phyloP scores from a whole-genome alignment of 495 filamentous ascomycete species.

The Aspergillus funiculosus region DNA sequence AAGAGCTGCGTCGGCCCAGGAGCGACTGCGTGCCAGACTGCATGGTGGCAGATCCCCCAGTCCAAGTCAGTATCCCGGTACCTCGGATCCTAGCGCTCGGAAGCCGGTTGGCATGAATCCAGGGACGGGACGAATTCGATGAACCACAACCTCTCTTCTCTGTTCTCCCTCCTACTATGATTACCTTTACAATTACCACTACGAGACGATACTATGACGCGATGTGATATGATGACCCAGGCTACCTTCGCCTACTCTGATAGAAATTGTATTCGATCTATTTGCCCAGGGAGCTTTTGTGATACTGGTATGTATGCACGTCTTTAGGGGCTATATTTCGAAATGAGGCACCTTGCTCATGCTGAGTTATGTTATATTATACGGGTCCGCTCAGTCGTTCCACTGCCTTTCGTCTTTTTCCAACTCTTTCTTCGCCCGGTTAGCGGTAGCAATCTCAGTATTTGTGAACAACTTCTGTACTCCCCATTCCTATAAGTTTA shows the following conservation, averaged over 20 bases:
- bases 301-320: background rate
- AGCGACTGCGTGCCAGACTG: conserved; percentile 60
- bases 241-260: too few species aligned
- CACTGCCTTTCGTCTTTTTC: too few species aligned
- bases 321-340: background rate
- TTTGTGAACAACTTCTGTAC: too few species aligned
- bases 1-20: conserved; percentile 55
- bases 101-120: conserved; percentile 32
- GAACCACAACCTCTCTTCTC: conserved; percentile 17
- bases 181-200: background rate
- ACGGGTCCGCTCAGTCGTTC: too few species aligned
- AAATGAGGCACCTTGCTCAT: background rate
- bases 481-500: too few species aligned
- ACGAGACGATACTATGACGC: background rate
- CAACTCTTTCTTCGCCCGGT: too few species aligned
- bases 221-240: background rate
- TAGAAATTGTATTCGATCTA: too few species aligned
- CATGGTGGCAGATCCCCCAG: conserved; percentile 49
- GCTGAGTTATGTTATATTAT: background rate
- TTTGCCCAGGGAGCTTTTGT: background rate
- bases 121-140: conserved; percentile 16
- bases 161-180: background rate
- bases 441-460: too few species aligned
- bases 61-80: conserved; percentile 24
- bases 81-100: conserved; percentile 28